phyloP scores from a whole-genome alignment of 768 basidiomycete genomes.

The Erythrobasidium yunnanense region DNA sequence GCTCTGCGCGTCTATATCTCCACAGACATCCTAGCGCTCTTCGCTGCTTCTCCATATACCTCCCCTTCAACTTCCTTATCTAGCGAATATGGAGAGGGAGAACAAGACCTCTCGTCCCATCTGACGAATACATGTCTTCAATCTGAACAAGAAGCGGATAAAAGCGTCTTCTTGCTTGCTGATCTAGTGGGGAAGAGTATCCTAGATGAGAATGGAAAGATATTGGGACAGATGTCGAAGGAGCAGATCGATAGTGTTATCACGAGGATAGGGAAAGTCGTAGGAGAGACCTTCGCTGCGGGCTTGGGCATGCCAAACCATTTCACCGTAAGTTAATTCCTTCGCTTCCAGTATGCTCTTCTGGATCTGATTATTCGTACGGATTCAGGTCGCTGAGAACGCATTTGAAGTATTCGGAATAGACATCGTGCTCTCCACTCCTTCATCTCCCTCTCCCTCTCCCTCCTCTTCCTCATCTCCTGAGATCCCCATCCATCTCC shows the following conservation, averaged over 20 bases:
- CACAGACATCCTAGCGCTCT: slow-evolving; percentile 71
- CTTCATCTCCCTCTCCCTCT: too few species aligned
- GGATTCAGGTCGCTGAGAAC: slow-evolving; percentile 65
- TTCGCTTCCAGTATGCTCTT: background rate
- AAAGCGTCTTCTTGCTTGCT: slow-evolving; percentile 59
- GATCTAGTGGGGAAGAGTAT: slow-evolving; percentile 63
- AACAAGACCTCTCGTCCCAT: slow-evolving; percentile 56
- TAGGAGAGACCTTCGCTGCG: slow-evolving; percentile 75
- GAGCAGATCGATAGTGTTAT: slow-evolving; percentile 50
- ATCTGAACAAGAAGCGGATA: slow-evolving; percentile 49
- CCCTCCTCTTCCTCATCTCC: slow-evolving; percentile 37
- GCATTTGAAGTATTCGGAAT: slow-evolving; percentile 90
- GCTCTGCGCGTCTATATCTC: slow-evolving; percentile 58
- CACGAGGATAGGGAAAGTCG: slow-evolving; percentile 53
- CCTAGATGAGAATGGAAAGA: slow-evolving; percentile 40
- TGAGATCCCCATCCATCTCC: slow-evolving; percentile 55
- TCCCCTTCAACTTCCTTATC: slow-evolving; percentile 23
- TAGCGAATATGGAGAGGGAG: slow-evolving; percentile 17
- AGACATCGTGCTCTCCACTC: slow-evolving; percentile 66
- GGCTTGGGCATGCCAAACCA: slow-evolving; percentile 65
- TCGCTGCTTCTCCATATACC: slow-evolving; percentile 63
- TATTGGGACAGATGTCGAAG: slow-evolving; percentile 37
- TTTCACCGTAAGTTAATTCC: slow-evolving; percentile 67
- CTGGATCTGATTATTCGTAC: slow-evolving; percentile 27
- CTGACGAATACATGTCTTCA: slow-evolving; percentile 90